Conservation (phyloP, 805 yeast species). For the Metschnikowia borealis region DNA sequence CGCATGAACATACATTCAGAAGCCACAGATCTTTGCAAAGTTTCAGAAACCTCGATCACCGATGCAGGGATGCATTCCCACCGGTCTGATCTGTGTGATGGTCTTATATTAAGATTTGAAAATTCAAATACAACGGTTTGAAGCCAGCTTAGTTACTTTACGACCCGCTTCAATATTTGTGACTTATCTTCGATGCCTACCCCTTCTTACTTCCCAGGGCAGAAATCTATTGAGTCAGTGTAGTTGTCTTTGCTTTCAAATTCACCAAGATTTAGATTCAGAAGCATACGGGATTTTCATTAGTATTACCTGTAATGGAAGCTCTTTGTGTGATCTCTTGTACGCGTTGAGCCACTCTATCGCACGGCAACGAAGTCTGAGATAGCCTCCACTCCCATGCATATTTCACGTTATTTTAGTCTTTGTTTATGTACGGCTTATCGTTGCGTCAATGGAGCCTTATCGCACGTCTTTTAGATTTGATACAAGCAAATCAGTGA, state of each 20-base stretch:
- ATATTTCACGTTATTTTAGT: neutral
- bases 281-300: neutral
- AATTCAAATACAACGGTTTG: neutral
- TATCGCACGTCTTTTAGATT: neutral
- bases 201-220: neutral
- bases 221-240: neutral
- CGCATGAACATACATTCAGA: neutral
- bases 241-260: neutral
- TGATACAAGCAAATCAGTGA: neutral
- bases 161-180: neutral
- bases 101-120: neutral
- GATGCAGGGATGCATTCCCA: neutral
- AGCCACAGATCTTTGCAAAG: neutral
- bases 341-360: neutral
- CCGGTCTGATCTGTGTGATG: neutral
- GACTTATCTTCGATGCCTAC: neutral
- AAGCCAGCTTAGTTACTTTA: neutral
- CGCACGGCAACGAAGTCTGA: neutral
- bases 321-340: neutral
- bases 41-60: neutral
- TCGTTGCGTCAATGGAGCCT: neutral
- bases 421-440: neutral
- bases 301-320: neutral
- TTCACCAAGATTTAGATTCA: neutral
- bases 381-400: neutral